Evolutionary conservation across 2,329 filamentous ascomycete genomes (phyloP).

Genomic region (Lachnellula hyalina): DNA sequence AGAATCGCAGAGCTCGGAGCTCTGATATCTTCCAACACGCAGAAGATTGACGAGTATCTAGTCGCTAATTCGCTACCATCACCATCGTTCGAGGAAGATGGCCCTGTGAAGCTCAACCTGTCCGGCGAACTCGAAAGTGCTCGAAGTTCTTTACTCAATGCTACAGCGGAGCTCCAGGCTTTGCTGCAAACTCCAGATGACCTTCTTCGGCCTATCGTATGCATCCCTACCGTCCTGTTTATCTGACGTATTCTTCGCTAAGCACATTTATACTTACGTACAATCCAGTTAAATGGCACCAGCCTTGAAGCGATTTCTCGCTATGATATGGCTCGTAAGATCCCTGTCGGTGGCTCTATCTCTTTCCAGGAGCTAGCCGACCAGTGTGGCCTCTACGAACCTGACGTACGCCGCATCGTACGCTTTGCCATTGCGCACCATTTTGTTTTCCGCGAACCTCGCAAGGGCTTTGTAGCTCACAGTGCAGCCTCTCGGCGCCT

Average conservation of each 20-base stretch:
- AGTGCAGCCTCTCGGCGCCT: constrained; percentile 17
- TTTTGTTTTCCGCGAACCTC: constrained; percentile 15
- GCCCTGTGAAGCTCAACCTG: constrained; percentile 1
- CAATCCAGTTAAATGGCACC: constrained; percentile 6
- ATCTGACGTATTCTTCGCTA: not conserved
- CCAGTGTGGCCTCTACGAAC: constrained; percentile 7
- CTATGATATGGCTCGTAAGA: constrained; percentile 15
- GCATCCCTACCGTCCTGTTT: not conserved
- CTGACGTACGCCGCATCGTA: constrained; percentile 13
- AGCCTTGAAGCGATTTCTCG: constrained; percentile 19
- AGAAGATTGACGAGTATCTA: constrained; percentile 8
- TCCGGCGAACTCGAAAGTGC: constrained; percentile 8
- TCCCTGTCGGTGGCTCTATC: constrained; percentile 15
- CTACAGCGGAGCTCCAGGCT: constrained; percentile 17
- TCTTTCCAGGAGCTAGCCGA: constrained; percentile 19
- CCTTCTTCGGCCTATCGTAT: constrained; percentile 1
- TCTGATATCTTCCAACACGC: constrained; percentile 3
- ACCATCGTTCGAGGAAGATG: constrained; percentile 12
- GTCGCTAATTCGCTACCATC: not conserved
- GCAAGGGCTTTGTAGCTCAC: constrained; percentile 15
- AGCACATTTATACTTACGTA: constrained; percentile 2
- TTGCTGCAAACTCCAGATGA: constrained; percentile 9
- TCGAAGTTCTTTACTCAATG: constrained; percentile 9
- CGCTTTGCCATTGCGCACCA: constrained; percentile 18
- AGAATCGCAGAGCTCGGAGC: constrained; percentile 10